Evolutionary conservation across 2,329 filamentous ascomycete genomes (phyloP).

Genomic region (Stagonosporopsis chrysanthemi): DNA sequence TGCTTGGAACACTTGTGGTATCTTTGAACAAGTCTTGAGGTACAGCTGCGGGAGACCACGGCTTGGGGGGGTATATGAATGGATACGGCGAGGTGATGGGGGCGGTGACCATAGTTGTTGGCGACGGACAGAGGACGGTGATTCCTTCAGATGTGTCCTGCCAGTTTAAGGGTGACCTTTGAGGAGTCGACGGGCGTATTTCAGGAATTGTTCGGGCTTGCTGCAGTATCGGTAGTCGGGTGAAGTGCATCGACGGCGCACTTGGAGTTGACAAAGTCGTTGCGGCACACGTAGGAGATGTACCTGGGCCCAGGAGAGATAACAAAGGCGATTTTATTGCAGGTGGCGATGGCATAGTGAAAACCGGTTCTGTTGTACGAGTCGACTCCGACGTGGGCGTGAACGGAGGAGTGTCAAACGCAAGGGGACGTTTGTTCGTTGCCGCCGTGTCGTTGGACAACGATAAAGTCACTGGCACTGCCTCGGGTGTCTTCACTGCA

Average conservation of each 20-base stretch:
- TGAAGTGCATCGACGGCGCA: background rate
- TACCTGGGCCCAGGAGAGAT: background rate
- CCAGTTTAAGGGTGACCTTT: slow-evolving; percentile 1
- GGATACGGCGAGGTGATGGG: slow-evolving; percentile 15
- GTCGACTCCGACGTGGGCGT: background rate
- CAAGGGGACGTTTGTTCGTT: background rate
- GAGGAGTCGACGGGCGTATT: background rate
- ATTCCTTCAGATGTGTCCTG: slow-evolving; percentile 1
- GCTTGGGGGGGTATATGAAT: slow-evolving; percentile 5
- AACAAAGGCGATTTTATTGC: background rate
- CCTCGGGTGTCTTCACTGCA: background rate
- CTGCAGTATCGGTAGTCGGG: background rate
- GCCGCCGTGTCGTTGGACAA: slow-evolving; percentile 1
- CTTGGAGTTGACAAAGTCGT: background rate
- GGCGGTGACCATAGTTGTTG: slow-evolving; percentile 8
- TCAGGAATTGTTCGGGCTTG: background rate
- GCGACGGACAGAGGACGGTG: slow-evolving; percentile 1
- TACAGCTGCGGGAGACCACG: background rate
- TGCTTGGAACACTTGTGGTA: background rate
- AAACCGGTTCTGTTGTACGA: background rate
- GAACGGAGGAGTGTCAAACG: background rate
- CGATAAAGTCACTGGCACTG: slow-evolving; percentile 4
- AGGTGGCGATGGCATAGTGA: background rate
- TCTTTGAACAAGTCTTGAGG: background rate
- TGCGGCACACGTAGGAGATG: background rate